Evolutionary conservation across 495 filamentous ascomycete genomes (phyloP).

Genomic region (Hapsidospora chrysogenum): DNA sequence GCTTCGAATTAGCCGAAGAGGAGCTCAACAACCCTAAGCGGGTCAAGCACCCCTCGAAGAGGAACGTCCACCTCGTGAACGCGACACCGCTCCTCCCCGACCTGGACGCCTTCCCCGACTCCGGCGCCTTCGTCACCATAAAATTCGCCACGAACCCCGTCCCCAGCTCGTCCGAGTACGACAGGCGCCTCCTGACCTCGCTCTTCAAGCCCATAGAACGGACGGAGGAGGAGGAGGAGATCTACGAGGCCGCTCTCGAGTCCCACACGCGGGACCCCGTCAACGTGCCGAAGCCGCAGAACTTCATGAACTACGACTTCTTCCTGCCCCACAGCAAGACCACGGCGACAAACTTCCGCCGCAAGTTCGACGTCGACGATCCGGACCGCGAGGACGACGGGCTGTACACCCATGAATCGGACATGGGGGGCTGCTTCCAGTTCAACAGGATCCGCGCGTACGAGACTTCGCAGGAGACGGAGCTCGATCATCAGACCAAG

Average conservation of each 20-base stretch:
- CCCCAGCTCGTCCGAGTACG: slow-evolving; percentile 39
- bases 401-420: slow-evolving; percentile 42
- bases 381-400: slow-evolving; percentile 47
- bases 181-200: slow-evolving; percentile 64
- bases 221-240: slow-evolving; percentile 30
- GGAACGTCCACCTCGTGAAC: slow-evolving; percentile 60
- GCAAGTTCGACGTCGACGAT: slow-evolving; percentile 56
- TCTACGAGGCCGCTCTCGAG: slow-evolving; percentile 32
- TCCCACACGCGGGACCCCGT: slow-evolving; percentile 47
- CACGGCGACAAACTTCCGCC: slow-evolving; percentile 43
- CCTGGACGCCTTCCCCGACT: slow-evolving; percentile 74
- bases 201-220: slow-evolving; percentile 51
- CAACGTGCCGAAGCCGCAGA: slow-evolving; percentile 41
- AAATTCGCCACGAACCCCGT: slow-evolving; percentile 81
- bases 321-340: slow-evolving; percentile 47
- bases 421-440: slow-evolving; percentile 38
- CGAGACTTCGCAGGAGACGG: slow-evolving; percentile 55
- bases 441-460: slow-evolving; percentile 71
- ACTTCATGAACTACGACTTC: slow-evolving; percentile 62
- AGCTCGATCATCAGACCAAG: slow-evolving; percentile 47
- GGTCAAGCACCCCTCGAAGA: slow-evolving; percentile 69
- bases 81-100: slow-evolving; percentile 75
- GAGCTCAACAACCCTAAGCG: slow-evolving; percentile 48
- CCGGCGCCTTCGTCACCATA: slow-evolving; percentile 67
- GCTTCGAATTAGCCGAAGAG: slow-evolving; percentile 64